Base-by-base conservation (phyloP, 306 rosid species). In the Macrotyloma uniflorum region DNA sequence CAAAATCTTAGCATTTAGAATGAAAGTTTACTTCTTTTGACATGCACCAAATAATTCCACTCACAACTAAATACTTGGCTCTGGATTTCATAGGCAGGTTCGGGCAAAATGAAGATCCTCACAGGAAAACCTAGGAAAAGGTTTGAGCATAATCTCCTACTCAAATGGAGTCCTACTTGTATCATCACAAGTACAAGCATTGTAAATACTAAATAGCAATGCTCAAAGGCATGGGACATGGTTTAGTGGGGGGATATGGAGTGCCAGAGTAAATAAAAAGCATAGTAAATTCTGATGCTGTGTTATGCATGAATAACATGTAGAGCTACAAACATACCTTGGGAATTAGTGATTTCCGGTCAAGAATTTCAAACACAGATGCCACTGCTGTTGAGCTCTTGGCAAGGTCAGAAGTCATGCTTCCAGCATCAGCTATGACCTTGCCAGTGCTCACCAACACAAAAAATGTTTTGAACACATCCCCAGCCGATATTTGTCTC, bases 351-450 rank as follows among this genome's bases (percentile, higher is more conserved):
- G 98, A 95, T 49, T 85, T 75, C 7, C 98, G 78, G 86, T 95
- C 98, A 53, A 95, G 98, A 84, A 95, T 95, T 67, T 87, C 86
- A 63, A 95, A 95, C 8, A 95, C 95, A 0, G 98, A 91, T 24
- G 97, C 91, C 15, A 95, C 89, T 3, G 98, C 96, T 0, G 96
- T 76, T 14, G 98, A 87, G 33, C 93, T 90, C 55, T 91, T 95
- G 36, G 98, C 98, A 19, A 95, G 85, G 81, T 92, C 98, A 45
- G 98, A 90, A 55, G 98, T 95, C 98, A 95, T 92, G 83, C 98
- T 95, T 23, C 98, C 98, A 3, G 98, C 98, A 0, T 95, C 98
- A n/a, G 98, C 99, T 12, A 93, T 95, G 30, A 95, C 98, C 76
- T 95, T 95, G 1, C 99, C 98, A 5, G 98, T 95, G 80, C 98